phyloP scores from a whole-genome alignment of 805 yeast genomes.

The Scheffersomyces spartinae region DNA sequence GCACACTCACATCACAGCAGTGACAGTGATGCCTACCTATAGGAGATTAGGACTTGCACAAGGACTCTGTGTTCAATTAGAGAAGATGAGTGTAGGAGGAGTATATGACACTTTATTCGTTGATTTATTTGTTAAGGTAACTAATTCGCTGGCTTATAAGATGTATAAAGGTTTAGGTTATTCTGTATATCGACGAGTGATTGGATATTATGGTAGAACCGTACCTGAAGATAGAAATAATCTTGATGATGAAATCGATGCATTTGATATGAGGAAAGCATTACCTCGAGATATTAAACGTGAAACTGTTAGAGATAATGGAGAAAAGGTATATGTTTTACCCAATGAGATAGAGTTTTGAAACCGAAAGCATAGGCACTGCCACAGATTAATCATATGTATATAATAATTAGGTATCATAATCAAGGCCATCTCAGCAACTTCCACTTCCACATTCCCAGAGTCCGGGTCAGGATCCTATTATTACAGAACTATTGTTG shows the following conservation, averaged over 20 bases:
- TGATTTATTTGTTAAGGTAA: constrained; percentile 85
- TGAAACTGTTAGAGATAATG: constrained; percentile 48
- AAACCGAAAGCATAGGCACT: no score
- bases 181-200: constrained; percentile 72
- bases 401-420: no score
- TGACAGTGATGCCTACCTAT: constrained; percentile 74
- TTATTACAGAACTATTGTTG: no score
- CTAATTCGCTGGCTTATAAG: constrained; percentile 67
- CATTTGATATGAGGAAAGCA: constrained; percentile 74
- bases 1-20: constrained; percentile 97
- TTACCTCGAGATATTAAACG: constrained; percentile 44
- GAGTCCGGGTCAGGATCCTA: no score
- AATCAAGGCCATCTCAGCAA: no score
- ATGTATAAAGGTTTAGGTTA: constrained; percentile 84
- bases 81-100: constrained; percentile 53
- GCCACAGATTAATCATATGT: no score
- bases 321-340: constrained; percentile 44
- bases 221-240: constrained; percentile 36
- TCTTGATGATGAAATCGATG: constrained; percentile 63
- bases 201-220: constrained; percentile 67
- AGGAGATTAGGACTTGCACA: constrained; percentile 83
- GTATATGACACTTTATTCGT: constrained; percentile 77
- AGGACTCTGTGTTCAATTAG: constrained; percentile 61
- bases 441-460: no score
- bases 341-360: constrained; percentile 60